phyloP scores from a whole-genome alignment of 169 alveolate species.

The Plasmodium vivax region DNA sequence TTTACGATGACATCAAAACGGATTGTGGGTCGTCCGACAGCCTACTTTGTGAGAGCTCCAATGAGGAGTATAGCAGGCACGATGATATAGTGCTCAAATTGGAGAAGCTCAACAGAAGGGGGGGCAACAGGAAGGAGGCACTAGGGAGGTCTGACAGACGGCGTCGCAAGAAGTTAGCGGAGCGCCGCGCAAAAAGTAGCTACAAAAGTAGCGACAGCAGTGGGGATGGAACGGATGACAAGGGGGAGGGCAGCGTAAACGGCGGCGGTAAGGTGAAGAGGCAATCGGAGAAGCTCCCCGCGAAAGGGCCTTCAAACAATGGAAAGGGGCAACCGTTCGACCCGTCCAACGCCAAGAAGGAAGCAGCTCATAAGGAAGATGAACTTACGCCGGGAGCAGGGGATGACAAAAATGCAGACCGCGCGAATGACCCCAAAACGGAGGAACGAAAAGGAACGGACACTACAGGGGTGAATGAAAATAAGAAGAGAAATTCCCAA shows the following conservation, averaged over 20 bases:
- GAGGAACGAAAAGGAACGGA: neutral
- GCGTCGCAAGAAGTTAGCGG: neutral
- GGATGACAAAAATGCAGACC: neutral
- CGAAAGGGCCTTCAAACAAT: neutral
- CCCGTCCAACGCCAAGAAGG: neutral
- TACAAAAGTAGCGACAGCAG: neutral
- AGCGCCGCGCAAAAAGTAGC: neutral
- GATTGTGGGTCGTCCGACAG: constrained; percentile 65
- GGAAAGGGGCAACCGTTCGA: neutral
- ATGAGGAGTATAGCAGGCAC: constrained; percentile 22
- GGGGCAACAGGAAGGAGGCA: neutral
- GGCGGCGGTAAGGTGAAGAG: neutral
- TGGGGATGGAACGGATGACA: neutral
- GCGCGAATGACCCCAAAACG: neutral
- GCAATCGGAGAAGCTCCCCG: neutral
- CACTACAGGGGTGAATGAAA: neutral
- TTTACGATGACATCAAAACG: constrained; percentile 53
- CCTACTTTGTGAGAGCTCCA: constrained; percentile 58
- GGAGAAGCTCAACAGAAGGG: constrained; percentile 22
- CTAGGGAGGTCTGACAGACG: neutral
- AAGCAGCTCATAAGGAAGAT: neutral
- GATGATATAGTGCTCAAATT: neutral
- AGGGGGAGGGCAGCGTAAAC: neutral
- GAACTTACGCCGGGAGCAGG: neutral
- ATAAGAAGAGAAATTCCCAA: neutral